Evolutionary conservation across 2,329 filamentous ascomycete species (phyloP).

Genomic region (Fonsecaea multimorphosa): DNA sequence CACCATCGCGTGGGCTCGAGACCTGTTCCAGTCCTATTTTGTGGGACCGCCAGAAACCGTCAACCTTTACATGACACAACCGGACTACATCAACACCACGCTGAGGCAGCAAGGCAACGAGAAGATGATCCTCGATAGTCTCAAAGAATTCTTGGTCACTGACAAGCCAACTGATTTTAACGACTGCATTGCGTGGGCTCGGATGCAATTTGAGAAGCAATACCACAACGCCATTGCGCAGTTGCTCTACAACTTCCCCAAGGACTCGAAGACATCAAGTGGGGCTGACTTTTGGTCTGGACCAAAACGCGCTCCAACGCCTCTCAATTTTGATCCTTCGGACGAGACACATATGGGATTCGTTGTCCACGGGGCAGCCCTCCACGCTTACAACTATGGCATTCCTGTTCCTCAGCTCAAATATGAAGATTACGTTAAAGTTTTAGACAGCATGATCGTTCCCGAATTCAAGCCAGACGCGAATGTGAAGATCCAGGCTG

Average conservation of each 20-base stretch:
- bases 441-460: slow-evolving; percentile 90
- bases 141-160: slow-evolving; percentile 87
- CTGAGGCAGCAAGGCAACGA: slow-evolving; percentile 94
- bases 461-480: slow-evolving; percentile 92
- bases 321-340: slow-evolving; percentile 83
- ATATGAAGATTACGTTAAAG: slow-evolving; percentile 74
- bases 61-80: slow-evolving; percentile 89
- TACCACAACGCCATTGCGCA: slow-evolving; percentile 98
- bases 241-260: slow-evolving; percentile 94
- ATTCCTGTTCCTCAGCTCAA: slow-evolving; percentile 82
- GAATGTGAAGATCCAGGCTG: slow-evolving; percentile 93
- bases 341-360: slow-evolving; percentile 89
- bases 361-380: slow-evolving; percentile 83
- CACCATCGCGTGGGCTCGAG: slow-evolving; percentile 96
- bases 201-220: slow-evolving; percentile 91
- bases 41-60: slow-evolving; percentile 92
- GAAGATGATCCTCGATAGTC: slow-evolving; percentile 87
- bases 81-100: slow-evolving; percentile 85
- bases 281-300: slow-evolving; percentile 97
- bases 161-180: slow-evolving; percentile 92
- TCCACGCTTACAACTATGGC: slow-evolving; percentile 97
- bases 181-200: slow-evolving; percentile 95
- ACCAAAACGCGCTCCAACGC: slow-evolving; percentile 92
- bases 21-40: slow-evolving; percentile 92
- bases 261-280: slow-evolving; percentile 84